Evolutionary conservation across 2,329 filamentous ascomycete species (phyloP).

Genomic region (Ascochyta pisi): DNA sequence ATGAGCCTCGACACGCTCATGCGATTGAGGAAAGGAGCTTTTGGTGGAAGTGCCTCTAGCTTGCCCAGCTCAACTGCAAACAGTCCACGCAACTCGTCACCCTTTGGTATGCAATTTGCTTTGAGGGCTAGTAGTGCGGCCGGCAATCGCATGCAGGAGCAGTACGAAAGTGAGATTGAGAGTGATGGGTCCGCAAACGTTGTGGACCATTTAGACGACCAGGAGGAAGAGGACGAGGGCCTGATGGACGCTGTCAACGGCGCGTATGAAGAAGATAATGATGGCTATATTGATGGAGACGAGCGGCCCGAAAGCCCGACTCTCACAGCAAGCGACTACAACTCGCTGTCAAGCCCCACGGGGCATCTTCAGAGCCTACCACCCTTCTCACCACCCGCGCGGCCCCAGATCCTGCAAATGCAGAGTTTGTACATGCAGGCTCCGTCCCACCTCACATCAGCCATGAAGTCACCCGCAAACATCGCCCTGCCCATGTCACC

Average conservation of each 20-base stretch:
- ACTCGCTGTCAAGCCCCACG: constrained; percentile 35
- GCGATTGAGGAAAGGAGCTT: constrained; percentile 76
- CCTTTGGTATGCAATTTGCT: constrained; percentile 47
- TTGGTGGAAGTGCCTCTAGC: constrained; percentile 81
- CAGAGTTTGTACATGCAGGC: constrained; percentile 27
- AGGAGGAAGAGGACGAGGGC: constrained; percentile 30
- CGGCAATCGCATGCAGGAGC: constrained; percentile 38
- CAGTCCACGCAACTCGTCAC: constrained; percentile 47
- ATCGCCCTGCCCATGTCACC: constrained; percentile 33
- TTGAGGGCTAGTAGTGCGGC: constrained; percentile 38
- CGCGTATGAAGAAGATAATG: constrained; percentile 29
- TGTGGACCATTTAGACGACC: constrained; percentile 26
- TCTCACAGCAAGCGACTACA: constrained; percentile 40
- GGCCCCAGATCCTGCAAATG: constrained; percentile 29
- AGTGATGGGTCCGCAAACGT: constrained; percentile 35
- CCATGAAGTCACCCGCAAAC: constrained; percentile 28
- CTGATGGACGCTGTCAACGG: constrained; percentile 41
- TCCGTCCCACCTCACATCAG: constrained; percentile 11
- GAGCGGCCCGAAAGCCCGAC: constrained; percentile 41
- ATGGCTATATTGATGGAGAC: constrained; percentile 21
- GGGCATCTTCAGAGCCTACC: constrained; percentile 15
- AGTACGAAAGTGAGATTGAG: constrained; percentile 31
- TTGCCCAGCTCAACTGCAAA: constrained; percentile 59
- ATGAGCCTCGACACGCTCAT: constrained; percentile 77
- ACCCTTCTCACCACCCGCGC: constrained; percentile 18